Conservation (phyloP, 176 grass and related monocot genomes). For the Neostapfia colusana region DNA sequence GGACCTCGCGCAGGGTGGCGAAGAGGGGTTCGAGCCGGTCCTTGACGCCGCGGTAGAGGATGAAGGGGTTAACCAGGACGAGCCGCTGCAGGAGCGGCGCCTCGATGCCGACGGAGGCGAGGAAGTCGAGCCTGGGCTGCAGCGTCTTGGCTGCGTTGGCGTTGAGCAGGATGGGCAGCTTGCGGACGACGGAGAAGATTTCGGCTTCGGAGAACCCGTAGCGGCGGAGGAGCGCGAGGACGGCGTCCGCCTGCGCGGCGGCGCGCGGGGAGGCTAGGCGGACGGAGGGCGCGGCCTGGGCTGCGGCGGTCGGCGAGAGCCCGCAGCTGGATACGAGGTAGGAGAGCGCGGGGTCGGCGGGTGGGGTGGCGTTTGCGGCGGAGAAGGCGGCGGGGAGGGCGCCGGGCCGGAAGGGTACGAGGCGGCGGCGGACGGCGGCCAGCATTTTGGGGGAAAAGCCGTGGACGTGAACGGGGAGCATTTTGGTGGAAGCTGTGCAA, state of each 20-base stretch:
- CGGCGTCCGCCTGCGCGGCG: slow-evolving; percentile 20
- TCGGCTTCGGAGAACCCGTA: slow-evolving; percentile 40
- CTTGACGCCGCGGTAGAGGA: slow-evolving; percentile 42
- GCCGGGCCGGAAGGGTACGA: too few species aligned
- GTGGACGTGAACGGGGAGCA: not conserved
- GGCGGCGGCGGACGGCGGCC: not conserved
- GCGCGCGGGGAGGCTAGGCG: not conserved
- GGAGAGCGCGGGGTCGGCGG: not conserved
- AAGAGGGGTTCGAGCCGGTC: slow-evolving; percentile 38
- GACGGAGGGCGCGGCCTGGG: not conserved
- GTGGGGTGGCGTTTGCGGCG: not conserved
- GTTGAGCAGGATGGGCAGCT: slow-evolving; percentile 12
- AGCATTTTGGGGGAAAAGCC: slow-evolving; percentile 3
- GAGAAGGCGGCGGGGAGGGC: not conserved
- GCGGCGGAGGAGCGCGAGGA: slow-evolving; percentile 35
- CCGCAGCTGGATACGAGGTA: slow-evolving; percentile 29
- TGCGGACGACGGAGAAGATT: slow-evolving; percentile 11
- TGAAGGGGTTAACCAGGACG: slow-evolving; percentile 9
- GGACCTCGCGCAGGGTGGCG: slow-evolving; percentile 31
- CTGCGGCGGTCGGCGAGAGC: slow-evolving; percentile 13
- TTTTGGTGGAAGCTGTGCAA: too few species aligned
- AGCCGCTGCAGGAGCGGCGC: slow-evolving; percentile 25
- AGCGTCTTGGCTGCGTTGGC: slow-evolving; percentile 18
- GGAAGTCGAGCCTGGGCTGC: slow-evolving; percentile 51
- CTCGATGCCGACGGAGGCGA: slow-evolving; percentile 35